A percentile compares a stretch with the other conserved stretches of the same genome.
Evolutionary conservation across 2,329 filamentous ascomycete species (phyloP).

Genomic region (Aspergillus sclerotialis): DNA sequence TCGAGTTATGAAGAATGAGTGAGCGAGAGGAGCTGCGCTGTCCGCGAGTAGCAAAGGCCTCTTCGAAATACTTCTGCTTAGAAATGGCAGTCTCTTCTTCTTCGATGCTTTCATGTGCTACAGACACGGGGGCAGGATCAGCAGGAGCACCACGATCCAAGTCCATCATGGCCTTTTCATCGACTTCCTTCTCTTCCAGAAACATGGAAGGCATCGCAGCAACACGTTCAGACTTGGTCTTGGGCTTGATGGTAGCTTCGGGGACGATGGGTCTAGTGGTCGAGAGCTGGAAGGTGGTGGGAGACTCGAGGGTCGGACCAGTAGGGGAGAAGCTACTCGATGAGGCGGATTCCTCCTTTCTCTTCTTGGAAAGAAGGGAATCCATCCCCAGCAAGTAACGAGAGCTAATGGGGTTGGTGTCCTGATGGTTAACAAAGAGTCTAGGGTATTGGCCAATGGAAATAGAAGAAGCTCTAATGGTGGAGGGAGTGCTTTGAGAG

Average conservation of each 20-base stretch:
- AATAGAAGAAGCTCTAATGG: no score
- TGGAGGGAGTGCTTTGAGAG: no score
- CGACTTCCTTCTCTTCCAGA: slow-evolving; percentile 16
- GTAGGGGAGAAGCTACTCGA: slow-evolving; percentile 11
- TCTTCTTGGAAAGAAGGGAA: slow-evolving; percentile 12
- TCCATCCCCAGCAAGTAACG: no score
- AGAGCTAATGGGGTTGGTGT: no score
- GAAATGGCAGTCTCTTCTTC: slow-evolving; percentile 19
- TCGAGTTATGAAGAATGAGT: slow-evolving; percentile 47
- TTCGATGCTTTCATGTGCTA: slow-evolving; percentile 10
- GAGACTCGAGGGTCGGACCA: slow-evolving; percentile 14
- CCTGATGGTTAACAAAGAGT: no score
- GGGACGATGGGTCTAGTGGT: slow-evolving; percentile 6
- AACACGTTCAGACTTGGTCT: slow-evolving; percentile 10
- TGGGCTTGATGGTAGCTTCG: slow-evolving; percentile 14
- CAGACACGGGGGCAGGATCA: slow-evolving; percentile 9
- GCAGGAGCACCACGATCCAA: slow-evolving; percentile 8
- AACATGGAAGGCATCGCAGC: slow-evolving; percentile 17
- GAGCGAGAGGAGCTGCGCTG: slow-evolving; percentile 34
- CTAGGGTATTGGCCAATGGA: no score
- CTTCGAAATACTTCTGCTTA: slow-evolving; percentile 35
- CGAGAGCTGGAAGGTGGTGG: slow-evolving; percentile 12
- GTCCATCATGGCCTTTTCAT: slow-evolving; percentile 11
- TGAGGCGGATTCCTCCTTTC: slow-evolving; percentile 11
- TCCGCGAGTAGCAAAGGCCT: slow-evolving; percentile 32